Evolutionary conservation across 495 filamentous ascomycete genomes (phyloP).

Genomic region (Xylaria castorea): DNA sequence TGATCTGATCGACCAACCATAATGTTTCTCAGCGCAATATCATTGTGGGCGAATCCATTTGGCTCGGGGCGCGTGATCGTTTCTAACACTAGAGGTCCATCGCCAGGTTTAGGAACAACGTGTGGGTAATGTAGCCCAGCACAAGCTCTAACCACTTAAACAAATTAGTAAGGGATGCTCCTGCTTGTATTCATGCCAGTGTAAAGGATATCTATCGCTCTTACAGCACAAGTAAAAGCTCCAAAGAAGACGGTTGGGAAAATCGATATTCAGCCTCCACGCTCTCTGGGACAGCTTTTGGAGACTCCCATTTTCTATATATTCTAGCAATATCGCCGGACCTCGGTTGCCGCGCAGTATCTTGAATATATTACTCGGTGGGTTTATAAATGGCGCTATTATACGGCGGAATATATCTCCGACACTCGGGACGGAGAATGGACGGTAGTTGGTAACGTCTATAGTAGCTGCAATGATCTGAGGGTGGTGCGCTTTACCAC

Average conservation of each 20-base stretch:
- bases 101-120: background rate
- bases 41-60: background rate
- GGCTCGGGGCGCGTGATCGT: background rate
- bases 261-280: background rate
- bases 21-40: conserved; percentile 5
- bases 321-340: conserved; percentile 17
- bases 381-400: background rate
- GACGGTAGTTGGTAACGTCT: background rate
- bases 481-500: conserved; percentile 1
- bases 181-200: no score
- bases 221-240: conserved; percentile 18
- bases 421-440: no score
- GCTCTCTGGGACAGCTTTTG: background rate
- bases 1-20: background rate
- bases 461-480: background rate
- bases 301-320: background rate
- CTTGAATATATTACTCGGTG: background rate
- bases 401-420: background rate
- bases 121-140: background rate
- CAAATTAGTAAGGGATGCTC: background rate
- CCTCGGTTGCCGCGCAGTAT: background rate
- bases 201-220: no score
- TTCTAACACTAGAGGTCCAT: background rate
- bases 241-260: conserved; percentile 13
- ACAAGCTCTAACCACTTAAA: conserved; percentile 1